Conservation (phyloP, 2,329 filamentous ascomycete species). For the Stachybotrys echinatus region DNA sequence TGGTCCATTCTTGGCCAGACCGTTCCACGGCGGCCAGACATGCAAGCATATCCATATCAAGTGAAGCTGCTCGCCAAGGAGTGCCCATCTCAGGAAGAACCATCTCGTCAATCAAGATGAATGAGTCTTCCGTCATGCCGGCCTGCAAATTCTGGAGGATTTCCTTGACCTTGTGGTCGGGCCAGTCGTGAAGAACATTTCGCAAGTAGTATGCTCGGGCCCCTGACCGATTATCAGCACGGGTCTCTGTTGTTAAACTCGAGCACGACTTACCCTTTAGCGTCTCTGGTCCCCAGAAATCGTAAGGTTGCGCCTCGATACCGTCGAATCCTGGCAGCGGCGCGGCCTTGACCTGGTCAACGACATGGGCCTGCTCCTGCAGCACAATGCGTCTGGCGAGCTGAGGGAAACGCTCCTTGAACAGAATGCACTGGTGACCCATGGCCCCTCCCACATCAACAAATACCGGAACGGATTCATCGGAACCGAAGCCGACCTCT, state of each 20-base stretch:
- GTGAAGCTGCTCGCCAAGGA: not conserved
- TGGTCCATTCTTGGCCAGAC: not conserved
- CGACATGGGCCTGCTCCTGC: not conserved
- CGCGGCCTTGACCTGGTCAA: not conserved
- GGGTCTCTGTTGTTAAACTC: not conserved
- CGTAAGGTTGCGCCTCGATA: not conserved
- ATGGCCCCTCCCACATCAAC: not conserved
- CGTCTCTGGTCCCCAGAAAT: not conserved
- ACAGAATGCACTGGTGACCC: not conserved
- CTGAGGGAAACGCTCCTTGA: not conserved
- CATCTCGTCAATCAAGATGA: slow-evolving; percentile 28
- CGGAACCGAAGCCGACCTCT: not conserved
- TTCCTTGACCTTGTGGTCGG: slow-evolving; percentile 20
- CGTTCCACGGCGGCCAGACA: not conserved
- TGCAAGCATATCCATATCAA: not conserved
- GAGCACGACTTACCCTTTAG: not conserved
- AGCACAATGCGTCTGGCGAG: not conserved
- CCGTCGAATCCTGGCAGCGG: not conserved
- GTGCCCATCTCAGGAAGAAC: slow-evolving; percentile 19
- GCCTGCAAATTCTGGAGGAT: slow-evolving; percentile 23
- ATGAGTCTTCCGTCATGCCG: slow-evolving; percentile 27
- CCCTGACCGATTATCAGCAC: not conserved
- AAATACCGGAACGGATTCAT: not conserved
- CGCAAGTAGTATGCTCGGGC: slow-evolving; percentile 21
- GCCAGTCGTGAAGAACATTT: slow-evolving; percentile 33